Conservation (phyloP, 306 rosid species). For the Mimosa pudica region DNA sequence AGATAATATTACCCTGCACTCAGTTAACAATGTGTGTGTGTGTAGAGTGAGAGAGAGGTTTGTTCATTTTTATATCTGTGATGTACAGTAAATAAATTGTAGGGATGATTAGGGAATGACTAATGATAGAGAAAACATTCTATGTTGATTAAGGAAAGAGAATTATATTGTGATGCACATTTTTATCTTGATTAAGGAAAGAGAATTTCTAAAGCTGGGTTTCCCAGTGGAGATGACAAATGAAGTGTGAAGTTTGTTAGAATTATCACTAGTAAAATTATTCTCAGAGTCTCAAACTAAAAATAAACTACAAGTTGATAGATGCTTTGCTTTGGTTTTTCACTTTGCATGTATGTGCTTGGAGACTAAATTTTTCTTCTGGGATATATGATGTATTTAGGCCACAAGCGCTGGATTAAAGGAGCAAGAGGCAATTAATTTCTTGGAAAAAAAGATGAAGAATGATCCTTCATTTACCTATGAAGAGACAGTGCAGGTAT, state of each 20-base stretch:
- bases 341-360: conserved; percentile 3
- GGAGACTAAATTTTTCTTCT: conserved; percentile 23
- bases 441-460: conserved; percentile 99
- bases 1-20: conserved; percentile 1
- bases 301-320: background rate
- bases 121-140: background rate
- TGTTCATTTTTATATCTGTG: background rate
- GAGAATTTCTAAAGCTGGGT: conserved; percentile 4
- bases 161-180: no score
- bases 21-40: background rate
- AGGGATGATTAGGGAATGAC: background rate
- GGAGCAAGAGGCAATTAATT: conserved; percentile 98
- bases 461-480: conserved; percentile 90
- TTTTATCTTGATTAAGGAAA: background rate
- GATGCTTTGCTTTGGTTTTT: background rate
- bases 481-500: conserved; percentile 97
- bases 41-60: background rate
- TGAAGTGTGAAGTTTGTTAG: background rate
- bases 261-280: background rate
- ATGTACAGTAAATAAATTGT: background rate
- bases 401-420: conserved; percentile 98
- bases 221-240: background rate
- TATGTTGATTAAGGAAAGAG: conserved; percentile 2
- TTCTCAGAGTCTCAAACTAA: conserved; percentile 7
- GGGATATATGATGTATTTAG: conserved; percentile 49